Conservation (phyloP, 441 rosid genomes). For the Pelargonium fulgidum region DNA sequence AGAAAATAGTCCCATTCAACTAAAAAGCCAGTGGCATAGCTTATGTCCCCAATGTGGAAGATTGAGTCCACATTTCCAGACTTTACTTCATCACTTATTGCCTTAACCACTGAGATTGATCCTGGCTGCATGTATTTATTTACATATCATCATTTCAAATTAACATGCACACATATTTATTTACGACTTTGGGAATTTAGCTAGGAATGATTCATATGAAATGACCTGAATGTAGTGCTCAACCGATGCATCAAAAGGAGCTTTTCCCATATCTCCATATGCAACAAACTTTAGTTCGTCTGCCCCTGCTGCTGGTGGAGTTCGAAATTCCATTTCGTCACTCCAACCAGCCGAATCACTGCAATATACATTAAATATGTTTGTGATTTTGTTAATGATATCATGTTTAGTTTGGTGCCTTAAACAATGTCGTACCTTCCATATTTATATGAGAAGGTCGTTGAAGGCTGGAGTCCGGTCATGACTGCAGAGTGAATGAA, state of each 20-base stretch:
- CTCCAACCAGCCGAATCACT: slow-evolving; percentile 64
- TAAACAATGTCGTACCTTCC: slow-evolving; percentile 39
- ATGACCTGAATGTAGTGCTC: slow-evolving; percentile 59
- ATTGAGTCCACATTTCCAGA: slow-evolving; percentile 47
- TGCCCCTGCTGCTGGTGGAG: slow-evolving; percentile 57
- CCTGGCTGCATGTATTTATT: slow-evolving; percentile 38
- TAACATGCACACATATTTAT: background rate
- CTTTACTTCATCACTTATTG: slow-evolving; percentile 39
- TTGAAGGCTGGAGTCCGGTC: slow-evolving; percentile 49
- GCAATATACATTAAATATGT: background rate
- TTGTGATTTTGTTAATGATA: no score
- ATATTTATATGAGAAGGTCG: slow-evolving; percentile 39
- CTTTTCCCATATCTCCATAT: slow-evolving; percentile 72
- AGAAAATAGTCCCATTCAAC: slow-evolving; percentile 77
- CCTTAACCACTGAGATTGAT: slow-evolving; percentile 46
- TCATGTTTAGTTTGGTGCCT: no score
- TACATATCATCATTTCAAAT: background rate
- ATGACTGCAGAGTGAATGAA: slow-evolving; percentile 56
- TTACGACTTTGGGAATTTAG: background rate
- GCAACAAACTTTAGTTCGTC: slow-evolving; percentile 45
- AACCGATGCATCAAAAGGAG: slow-evolving; percentile 45
- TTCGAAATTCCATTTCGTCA: slow-evolving; percentile 33
- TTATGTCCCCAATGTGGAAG: slow-evolving; percentile 74
- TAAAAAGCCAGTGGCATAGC: slow-evolving; percentile 67
- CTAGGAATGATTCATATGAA: background rate